These are phyloP conservation scores for Aspergillus conjunctus DNA, from an alignment of 495 filamentous ascomycete genomes.

Conservation along the genomic window DNA sequence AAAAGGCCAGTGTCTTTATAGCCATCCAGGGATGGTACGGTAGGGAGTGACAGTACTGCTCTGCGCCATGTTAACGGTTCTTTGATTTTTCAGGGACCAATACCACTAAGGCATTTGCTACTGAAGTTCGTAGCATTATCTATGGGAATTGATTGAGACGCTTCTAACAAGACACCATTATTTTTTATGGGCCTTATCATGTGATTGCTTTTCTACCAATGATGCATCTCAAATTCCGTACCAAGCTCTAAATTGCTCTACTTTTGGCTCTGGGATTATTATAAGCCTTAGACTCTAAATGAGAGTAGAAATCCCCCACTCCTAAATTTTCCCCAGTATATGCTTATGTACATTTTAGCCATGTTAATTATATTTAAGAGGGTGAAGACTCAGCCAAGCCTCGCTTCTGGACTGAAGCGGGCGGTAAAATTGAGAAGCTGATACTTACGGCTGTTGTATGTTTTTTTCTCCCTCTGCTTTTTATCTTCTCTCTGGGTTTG, in stretches of 20 bases:
- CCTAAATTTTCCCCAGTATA: not conserved
- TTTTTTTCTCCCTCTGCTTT: no score
- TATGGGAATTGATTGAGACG: not conserved
- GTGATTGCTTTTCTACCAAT: not conserved
- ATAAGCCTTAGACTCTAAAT: not conserved
- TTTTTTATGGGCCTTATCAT: not conserved
- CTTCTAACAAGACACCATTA: not conserved
- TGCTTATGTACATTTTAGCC: conserved; percentile 1
- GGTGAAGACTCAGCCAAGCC: not conserved
- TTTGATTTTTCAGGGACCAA: not conserved
- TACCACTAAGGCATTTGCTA: conserved; percentile 1
- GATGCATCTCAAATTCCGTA: conserved; percentile 2
- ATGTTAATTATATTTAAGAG: conserved; percentile 1
- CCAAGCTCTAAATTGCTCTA: not conserved
- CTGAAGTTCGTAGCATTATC: not conserved
- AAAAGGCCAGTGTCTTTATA: not conserved
- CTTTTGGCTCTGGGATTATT: not conserved
- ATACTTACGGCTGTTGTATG: no score
- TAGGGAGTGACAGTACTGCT: not conserved
- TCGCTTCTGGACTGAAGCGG: no score
- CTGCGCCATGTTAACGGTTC: conserved; percentile 1
- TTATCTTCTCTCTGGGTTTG: no score
- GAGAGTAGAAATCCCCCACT: not conserved
- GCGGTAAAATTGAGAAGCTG: no score
- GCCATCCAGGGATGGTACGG: not conserved